Percentiles rank a stretch among this genome's conserved stretches.
These are phyloP conservation scores for Trichomonas gallinae DNA, from an alignment of 208 protist species.

Conservation along the genomic window DNA sequence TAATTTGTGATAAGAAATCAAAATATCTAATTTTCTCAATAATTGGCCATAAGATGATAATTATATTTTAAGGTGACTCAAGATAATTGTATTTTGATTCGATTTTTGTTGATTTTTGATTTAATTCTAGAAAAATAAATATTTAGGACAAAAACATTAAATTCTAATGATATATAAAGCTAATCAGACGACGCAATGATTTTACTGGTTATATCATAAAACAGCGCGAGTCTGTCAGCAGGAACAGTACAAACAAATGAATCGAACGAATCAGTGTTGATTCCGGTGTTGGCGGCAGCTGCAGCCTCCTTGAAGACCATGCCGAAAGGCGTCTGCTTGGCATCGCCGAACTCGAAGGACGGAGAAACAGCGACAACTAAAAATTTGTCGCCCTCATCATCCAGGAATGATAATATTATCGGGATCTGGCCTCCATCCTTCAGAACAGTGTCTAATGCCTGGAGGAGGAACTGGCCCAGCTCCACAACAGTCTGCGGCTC, in stretches of 20 bases:
- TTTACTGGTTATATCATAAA: not conserved
- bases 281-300: not conserved
- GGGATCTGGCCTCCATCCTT: not conserved
- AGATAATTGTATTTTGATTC: not conserved
- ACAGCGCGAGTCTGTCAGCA: not conserved
- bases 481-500: not conserved
- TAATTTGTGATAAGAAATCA: too few species aligned
- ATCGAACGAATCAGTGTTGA: not conserved
- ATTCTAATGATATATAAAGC: not conserved
- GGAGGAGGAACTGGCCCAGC: not conserved
- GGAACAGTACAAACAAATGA: constrained; percentile 20
- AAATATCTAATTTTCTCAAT: too few species aligned
- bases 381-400: not conserved
- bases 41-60: too few species aligned
- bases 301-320: not conserved
- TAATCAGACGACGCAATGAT: not conserved
- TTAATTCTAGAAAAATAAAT: not conserved
- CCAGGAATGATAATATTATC: not conserved
- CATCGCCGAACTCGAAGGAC: not conserved
- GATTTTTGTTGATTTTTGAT: not conserved
- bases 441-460: not conserved
- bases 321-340: not conserved
- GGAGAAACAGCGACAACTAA: not conserved
- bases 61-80: not conserved
- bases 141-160: not conserved